phyloP scores from a whole-genome alignment of 345 rosid genomes.

The Gossypium raimondii region DNA sequence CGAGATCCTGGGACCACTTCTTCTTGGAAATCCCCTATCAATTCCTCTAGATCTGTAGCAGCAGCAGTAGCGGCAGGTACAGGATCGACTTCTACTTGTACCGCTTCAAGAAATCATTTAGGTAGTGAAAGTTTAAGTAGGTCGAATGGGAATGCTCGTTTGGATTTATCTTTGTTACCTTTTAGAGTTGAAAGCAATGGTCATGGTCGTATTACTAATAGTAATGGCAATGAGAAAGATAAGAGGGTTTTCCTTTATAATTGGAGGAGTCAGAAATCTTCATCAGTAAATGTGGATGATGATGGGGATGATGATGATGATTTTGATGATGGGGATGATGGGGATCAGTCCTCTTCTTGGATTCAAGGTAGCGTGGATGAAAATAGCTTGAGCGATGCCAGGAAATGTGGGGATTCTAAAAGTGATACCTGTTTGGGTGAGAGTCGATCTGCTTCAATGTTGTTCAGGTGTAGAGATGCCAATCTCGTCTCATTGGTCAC shows the following conservation, averaged over 20 bases:
- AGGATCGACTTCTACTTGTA: conserved; percentile 26
- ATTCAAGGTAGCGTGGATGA: conserved; percentile 55
- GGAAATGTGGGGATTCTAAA: conserved; percentile 52
- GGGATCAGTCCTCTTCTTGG: conserved; percentile 43
- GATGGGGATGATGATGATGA: conserved; percentile 23
- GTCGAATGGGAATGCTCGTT: conserved; percentile 23
- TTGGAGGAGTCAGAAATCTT: conserved; percentile 62
- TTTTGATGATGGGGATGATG: conserved; percentile 23
- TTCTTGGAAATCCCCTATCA: conserved; percentile 73
- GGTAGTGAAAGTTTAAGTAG: conserved; percentile 18
- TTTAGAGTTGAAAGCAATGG: conserved; percentile 27
- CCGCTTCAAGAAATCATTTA: conserved; percentile 21
- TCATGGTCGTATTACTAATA: conserved; percentile 11
- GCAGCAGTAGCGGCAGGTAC: conserved; percentile 13
- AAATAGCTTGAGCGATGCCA: conserved; percentile 62
- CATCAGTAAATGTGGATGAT: conserved; percentile 32
- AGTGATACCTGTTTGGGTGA: conserved; percentile 46
- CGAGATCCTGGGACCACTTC: conserved; percentile 93
- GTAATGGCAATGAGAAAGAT: conserved; percentile 34
- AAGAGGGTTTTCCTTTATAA: conserved; percentile 69
- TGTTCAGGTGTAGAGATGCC: conserved; percentile 58
- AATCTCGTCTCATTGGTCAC: conserved; percentile 37
- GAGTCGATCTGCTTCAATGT: conserved; percentile 40
- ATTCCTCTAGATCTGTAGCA: conserved; percentile 65
- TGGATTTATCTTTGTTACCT: conserved; percentile 31